phyloP scores from a whole-genome alignment of 164 flowering plant genomes.

The Umbilicus rupestris region DNA sequence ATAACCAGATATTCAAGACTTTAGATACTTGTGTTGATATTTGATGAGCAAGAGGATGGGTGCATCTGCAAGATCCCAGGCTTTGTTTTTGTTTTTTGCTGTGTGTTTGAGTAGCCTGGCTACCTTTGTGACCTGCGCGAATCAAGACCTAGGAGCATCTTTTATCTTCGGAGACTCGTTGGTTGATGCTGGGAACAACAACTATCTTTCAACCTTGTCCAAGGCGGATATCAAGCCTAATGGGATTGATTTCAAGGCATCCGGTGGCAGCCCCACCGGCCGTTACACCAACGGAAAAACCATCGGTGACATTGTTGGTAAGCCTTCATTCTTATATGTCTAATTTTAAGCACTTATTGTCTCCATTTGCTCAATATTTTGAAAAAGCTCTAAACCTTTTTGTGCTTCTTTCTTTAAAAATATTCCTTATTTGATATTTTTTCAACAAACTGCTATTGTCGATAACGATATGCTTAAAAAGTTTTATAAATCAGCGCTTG shows the following conservation, averaged over 20 bases:
- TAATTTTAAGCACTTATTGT: too few species aligned
- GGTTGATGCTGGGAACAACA: slow-evolving; percentile 92
- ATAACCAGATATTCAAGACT: not conserved
- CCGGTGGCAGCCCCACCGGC: slow-evolving; percentile 79
- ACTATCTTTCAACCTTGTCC: slow-evolving; percentile 63
- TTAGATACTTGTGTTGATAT: not conserved
- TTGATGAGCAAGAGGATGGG: not conserved
- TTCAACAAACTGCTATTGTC: too few species aligned
- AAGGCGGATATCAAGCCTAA: slow-evolving; percentile 67
- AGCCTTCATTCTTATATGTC: slow-evolving; percentile 5
- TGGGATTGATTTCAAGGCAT: slow-evolving; percentile 73
- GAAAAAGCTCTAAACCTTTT: too few species aligned
- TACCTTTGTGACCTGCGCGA: slow-evolving; percentile 15
- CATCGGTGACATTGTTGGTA: slow-evolving; percentile 89
- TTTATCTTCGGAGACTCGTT: slow-evolving; percentile 89
- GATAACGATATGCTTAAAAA: too few species aligned
- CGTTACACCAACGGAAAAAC: slow-evolving; percentile 89
- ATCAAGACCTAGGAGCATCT: slow-evolving; percentile 44
- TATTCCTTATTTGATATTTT: too few species aligned
- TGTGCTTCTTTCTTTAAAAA: too few species aligned
- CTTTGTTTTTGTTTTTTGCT: slow-evolving; percentile 13
- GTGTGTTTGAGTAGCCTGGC: slow-evolving; percentile 12
- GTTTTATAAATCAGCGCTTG: too few species aligned
- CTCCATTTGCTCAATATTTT: too few species aligned
- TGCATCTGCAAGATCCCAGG: not conserved